Evolutionary conservation across 495 filamentous ascomycete species (phyloP).

Genomic region (Hypoxylon intermedium): DNA sequence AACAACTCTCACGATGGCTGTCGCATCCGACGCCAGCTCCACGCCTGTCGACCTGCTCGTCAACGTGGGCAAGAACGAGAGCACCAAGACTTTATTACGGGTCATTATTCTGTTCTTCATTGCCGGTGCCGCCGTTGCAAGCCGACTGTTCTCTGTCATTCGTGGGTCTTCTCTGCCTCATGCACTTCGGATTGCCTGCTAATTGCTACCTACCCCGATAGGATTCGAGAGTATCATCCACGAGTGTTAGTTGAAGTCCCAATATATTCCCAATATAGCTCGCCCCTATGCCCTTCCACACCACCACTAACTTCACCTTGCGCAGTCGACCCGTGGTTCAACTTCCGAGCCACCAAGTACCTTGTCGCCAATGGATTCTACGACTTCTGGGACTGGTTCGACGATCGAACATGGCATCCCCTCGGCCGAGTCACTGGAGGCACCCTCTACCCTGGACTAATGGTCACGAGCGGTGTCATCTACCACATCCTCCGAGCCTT

Average conservation of each 20-base stretch:
- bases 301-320: constrained; percentile 39
- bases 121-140: constrained; percentile 89
- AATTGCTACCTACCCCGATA: constrained; percentile 49
- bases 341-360: constrained; percentile 98
- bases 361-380: constrained; percentile 96
- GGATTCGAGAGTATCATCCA: constrained; percentile 99
- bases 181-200: constrained; percentile 37
- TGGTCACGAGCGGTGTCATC: constrained; percentile 98
- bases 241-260: constrained; percentile 76
- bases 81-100: constrained; percentile 83
- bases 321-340: constrained; percentile 99
- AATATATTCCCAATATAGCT: too few species aligned
- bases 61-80: constrained; percentile 60
- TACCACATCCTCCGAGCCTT: constrained; percentile 93
- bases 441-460: constrained; percentile 96
- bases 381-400: constrained; percentile 99
- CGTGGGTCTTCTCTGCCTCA: constrained; percentile 63
- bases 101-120: constrained; percentile 92
- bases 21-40: constrained; percentile 33
- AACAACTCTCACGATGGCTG: constrained; percentile 36
- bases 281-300: not conserved
- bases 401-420: constrained; percentile 99
- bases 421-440: constrained; percentile 98
- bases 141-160: constrained; percentile 97
- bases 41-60: constrained; percentile 46